These are phyloP conservation scores for Capsella bursapastoris DNA, from an alignment of 345 rosid genomes.

Conservation along the genomic window DNA sequence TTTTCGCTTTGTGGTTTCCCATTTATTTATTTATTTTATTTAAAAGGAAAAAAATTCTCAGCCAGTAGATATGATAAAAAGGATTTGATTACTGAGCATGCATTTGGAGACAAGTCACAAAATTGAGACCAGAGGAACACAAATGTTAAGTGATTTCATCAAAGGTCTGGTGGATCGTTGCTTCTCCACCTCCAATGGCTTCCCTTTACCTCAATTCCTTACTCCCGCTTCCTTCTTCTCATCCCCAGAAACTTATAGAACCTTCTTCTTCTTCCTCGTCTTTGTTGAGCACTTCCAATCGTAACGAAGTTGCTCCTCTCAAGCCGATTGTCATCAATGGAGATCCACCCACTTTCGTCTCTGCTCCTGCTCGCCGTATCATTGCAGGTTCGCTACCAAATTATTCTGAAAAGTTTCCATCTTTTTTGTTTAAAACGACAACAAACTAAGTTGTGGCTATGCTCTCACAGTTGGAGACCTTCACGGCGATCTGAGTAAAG, in stretches of 20 bases:
- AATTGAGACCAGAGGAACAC: constrained; percentile 20
- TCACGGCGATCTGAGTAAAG: constrained; percentile 85
- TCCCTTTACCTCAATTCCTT: constrained; percentile 66
- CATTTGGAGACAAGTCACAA: constrained; percentile 28
- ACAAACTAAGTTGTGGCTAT: constrained; percentile 8
- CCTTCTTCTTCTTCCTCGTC: constrained; percentile 49
- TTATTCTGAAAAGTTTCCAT: not conserved
- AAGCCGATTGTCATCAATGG: constrained; percentile 77
- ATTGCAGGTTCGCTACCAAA: constrained; percentile 66
- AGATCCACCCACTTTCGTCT: constrained; percentile 83
- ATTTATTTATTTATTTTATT: not conserved
- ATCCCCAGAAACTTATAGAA: constrained; percentile 51
- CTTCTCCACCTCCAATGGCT: constrained; percentile 54
- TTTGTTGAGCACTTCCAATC: constrained; percentile 22
- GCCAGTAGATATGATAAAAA: constrained; percentile 30
- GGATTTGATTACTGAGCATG: constrained; percentile 36
- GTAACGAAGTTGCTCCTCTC: constrained; percentile 39
- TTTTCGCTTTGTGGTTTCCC: constrained; percentile 3
- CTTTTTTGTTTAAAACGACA: constrained; percentile 12
- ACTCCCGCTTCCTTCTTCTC: constrained; percentile 56
- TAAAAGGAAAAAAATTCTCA: constrained; percentile 25
- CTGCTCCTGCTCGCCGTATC: constrained; percentile 92
- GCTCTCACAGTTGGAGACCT: constrained; percentile 77
- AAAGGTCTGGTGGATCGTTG: constrained; percentile 35
- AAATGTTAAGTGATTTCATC: constrained; percentile 30